A percentile compares a stretch with the other conserved stretches of the same genome.
phyloP scores from a whole-genome alignment of 75 land plant species.

The Pinus tabuliformis region DNA sequence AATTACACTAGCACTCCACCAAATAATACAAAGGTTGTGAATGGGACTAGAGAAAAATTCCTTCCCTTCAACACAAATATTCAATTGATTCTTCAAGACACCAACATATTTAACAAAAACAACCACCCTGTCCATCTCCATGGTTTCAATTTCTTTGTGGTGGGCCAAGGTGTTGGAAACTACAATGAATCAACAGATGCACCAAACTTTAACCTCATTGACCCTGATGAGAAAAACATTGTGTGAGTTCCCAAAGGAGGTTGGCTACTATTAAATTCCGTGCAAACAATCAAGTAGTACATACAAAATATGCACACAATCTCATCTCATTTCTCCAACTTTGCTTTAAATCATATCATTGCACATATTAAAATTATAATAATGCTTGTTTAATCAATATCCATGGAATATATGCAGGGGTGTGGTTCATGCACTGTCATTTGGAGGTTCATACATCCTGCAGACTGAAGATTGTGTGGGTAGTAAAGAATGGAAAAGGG shows the following conservation, averaged over 20 bases:
- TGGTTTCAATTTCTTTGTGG: constrained; percentile 31
- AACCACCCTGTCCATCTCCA: neutral
- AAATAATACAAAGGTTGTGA: no score
- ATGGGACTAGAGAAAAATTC: no score
- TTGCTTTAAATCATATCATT: no score
- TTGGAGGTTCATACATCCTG: constrained; percentile 51
- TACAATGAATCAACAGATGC: neutral
- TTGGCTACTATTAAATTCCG: constrained; percentile 10
- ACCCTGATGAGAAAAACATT: constrained; percentile 3
- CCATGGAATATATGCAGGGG: constrained; percentile 21
- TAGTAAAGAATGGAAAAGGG: constrained; percentile 41
- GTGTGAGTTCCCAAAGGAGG: constrained; percentile 24
- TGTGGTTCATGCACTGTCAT: constrained; percentile 65
- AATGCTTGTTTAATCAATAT: no score
- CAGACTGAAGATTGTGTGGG: constrained; percentile 62
- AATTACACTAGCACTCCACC: no score
- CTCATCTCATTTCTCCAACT: no score
- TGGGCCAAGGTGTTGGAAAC: constrained; percentile 13
- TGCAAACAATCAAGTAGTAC: constrained; percentile 30
- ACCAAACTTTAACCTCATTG: constrained; percentile 19
- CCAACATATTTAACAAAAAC: no score
- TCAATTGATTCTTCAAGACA: no score
- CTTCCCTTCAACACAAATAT: no score
- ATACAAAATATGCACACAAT: no score
- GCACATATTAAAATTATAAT: no score